Evolutionary conservation across 495 filamentous ascomycete genomes (phyloP).

Genomic region (Hypoxylon lienhwacheense): DNA sequence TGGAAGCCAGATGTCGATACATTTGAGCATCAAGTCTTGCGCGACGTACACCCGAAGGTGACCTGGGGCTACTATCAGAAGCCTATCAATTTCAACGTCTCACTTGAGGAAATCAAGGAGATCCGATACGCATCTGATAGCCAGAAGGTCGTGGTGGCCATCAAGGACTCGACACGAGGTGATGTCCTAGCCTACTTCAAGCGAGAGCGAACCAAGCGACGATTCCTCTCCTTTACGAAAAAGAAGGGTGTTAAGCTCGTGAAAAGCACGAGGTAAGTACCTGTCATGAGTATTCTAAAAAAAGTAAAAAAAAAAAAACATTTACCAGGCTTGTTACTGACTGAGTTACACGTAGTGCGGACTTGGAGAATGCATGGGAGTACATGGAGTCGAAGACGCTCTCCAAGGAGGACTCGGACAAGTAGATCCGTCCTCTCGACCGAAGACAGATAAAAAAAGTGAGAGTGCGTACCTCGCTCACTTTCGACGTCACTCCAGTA

Average conservation of each 20-base stretch:
- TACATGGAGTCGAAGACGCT: conserved; percentile 33
- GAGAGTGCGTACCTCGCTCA: no score
- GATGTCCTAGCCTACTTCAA: conserved; percentile 50
- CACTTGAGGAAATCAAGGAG: conserved; percentile 42
- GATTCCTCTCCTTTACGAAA: conserved; percentile 46
- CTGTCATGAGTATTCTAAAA: neutral
- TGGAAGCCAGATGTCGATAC: conserved; percentile 41
- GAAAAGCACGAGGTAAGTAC: conserved; percentile 40
- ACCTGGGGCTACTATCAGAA: conserved; percentile 52
- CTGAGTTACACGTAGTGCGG: conserved; percentile 9
- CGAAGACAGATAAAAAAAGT: no score
- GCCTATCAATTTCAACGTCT: conserved; percentile 49
- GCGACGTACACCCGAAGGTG: conserved; percentile 41
- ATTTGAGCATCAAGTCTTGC: conserved; percentile 54
- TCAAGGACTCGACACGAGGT: conserved; percentile 35
- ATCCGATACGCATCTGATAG: conserved; percentile 40
- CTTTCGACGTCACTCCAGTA: no score
- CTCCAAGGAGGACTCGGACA: conserved; percentile 24
- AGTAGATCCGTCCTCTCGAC: conserved; percentile 3
- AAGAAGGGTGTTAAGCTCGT: conserved; percentile 45
- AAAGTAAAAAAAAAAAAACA: no score
- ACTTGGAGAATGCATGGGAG: conserved; percentile 31
- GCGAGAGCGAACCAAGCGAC: conserved; percentile 48
- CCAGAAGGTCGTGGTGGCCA: conserved; percentile 40
- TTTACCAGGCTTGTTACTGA: conserved; percentile 2